Percentiles rank a stretch among this genome's conserved stretches.
Evolutionary conservation across 192 early-diverging fungal species (phyloP).

Genomic region (Funneliformis geosporum): DNA sequence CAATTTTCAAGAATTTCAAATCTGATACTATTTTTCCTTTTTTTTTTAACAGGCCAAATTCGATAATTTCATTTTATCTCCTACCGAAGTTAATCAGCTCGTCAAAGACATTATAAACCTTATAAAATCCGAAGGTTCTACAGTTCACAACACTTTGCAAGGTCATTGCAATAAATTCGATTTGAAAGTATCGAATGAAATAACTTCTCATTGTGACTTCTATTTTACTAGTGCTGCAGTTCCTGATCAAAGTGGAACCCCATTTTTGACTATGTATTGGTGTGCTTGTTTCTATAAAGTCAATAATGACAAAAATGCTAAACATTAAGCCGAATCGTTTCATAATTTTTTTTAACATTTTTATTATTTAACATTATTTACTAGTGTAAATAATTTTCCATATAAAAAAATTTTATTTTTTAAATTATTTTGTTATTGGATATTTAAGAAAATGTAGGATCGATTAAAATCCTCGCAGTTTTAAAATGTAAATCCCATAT

Average conservation of each 20-base stretch:
- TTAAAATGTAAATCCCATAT: too few species aligned
- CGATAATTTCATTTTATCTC: not conserved
- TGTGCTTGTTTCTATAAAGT: not conserved
- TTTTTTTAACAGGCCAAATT: not conserved
- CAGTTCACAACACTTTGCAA: not conserved
- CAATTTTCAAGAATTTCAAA: not conserved
- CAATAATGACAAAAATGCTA: not conserved
- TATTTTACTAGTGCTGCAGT: not conserved
- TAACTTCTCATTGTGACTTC: conserved; percentile 1
- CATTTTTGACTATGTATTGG: not conserved
- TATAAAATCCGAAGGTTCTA: not conserved
- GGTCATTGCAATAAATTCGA: conserved; percentile 1
- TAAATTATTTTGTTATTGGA: too few species aligned
- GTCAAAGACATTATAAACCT: not conserved
- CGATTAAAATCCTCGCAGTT: too few species aligned
- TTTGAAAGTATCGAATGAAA: not conserved
- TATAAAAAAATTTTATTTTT: too few species aligned
- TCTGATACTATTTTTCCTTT: not conserved
- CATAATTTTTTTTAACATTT: too few species aligned
- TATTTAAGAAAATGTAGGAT: too few species aligned
- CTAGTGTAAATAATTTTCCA: too few species aligned
- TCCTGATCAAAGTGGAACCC: not conserved
- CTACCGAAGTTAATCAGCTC: not conserved
- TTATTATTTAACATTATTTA: too few species aligned
- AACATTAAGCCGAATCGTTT: too few species aligned